Evolutionary conservation across 2,329 filamentous ascomycete genomes (phyloP), one percentile per base, ranked within the genome.

Genomic region (Bisporella sp.): DNA sequence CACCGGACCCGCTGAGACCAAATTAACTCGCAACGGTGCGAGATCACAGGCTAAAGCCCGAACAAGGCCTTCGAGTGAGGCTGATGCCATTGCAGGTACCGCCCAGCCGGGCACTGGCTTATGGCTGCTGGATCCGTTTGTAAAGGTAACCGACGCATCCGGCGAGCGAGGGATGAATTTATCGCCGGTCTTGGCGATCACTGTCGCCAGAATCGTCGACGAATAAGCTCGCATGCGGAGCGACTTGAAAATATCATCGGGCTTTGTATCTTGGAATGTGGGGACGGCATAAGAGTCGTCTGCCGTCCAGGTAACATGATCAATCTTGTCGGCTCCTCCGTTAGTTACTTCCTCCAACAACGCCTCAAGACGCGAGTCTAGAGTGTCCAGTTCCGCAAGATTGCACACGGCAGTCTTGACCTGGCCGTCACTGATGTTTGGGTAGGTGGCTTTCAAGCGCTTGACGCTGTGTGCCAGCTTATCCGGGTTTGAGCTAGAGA

Each of bases 21-120:
- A 60, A 59, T 87, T 87, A 35, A 85, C 80, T 1, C 84, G 67
- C 4, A 85, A 64, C 0, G 83, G 83, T 54, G 73, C 73, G 48
- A 87, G 59, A 57, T 86, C 82, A 32, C 84, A 59, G 1, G 82
- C 82, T 29, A 87, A 65, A 4, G 71, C 73, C 1, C 77, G 69
- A 2, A 71, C 69, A 59, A 84, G 68, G 5, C 73, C 71, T 40
- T 78, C 69, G 4, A 78, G 54, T 0, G 73, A 79, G 0, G 74
- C 72, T 0, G 71, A 72, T 37, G 71, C 74, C 1, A 67, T 66
- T 0, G 69, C 69, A 1, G 77, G 55, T 21, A 79, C 66, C 4
- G 69, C 65, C 74, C 75, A 81, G 7, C 48, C 37, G 11, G 35
- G 7, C 32, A 56, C 29, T 13, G 53, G 51, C 37, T 57, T 43